phyloP scores from a whole-genome alignment of 495 filamentous ascomycete species.

The Podospora pseudocomata region DNA sequence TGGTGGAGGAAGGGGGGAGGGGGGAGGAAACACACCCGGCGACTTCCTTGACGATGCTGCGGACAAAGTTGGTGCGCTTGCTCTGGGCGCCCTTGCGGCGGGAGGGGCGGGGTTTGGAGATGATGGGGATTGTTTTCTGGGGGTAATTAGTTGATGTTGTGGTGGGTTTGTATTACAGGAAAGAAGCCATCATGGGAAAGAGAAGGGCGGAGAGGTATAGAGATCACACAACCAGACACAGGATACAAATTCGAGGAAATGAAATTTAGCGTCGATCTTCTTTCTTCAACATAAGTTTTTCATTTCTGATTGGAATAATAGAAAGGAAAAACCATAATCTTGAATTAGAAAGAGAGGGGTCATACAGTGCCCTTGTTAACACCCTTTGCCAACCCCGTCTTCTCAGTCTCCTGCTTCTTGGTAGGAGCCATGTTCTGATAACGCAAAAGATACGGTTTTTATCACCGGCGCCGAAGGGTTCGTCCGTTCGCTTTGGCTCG shows the following conservation, averaged over 20 bases:
- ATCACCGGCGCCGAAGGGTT: conserved; percentile 10
- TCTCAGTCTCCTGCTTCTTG: conserved; percentile 37
- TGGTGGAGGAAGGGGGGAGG: conserved; percentile 6
- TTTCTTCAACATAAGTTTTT: no score
- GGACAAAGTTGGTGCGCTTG: conserved; percentile 88
- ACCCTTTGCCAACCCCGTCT: conserved; percentile 74
- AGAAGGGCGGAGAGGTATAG: neutral
- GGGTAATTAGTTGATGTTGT: conserved; percentile 38
- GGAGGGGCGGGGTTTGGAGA: conserved; percentile 74
- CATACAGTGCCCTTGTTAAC: conserved; percentile 78
- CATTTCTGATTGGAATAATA: neutral
- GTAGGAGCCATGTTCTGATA: conserved; percentile 29
- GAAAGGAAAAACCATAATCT: neutral
- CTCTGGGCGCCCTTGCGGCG: conserved; percentile 87
- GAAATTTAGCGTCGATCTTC: no score
- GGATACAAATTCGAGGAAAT: no score
- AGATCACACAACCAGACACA: neutral
- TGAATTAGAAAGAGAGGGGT: conserved; percentile 43
- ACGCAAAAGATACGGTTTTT: neutral
- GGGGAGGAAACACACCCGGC: conserved; percentile 57
- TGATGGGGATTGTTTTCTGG: conserved; percentile 87
- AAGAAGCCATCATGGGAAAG: neutral
- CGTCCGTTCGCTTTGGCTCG: conserved; percentile 15
- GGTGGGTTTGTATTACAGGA: neutral
- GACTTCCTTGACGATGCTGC: conserved; percentile 92